Evolutionary conservation across 2,329 filamentous ascomycete genomes (phyloP).

Genomic region (Saccharata proteae): DNA sequence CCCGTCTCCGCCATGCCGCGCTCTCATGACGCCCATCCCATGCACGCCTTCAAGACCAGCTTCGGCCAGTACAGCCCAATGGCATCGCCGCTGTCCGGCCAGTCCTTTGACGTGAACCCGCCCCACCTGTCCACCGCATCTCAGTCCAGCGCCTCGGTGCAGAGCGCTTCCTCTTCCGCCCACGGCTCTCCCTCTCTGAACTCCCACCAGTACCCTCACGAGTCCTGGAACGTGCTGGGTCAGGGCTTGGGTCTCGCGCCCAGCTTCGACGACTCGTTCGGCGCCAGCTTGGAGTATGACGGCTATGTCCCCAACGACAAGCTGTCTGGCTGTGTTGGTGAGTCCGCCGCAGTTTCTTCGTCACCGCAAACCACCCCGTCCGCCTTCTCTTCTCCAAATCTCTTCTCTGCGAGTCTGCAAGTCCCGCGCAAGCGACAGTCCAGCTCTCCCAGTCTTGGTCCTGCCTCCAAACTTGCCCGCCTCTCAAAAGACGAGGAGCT

Average conservation of each 20-base stretch:
- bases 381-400: conserved; percentile 13
- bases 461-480: conserved; percentile 3
- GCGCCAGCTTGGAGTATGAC: conserved; percentile 42
- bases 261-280: conserved; percentile 47
- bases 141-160: conserved; percentile 37
- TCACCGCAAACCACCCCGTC: no score
- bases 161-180: conserved; percentile 31
- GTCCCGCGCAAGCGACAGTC: conserved; percentile 2
- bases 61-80: conserved; percentile 25
- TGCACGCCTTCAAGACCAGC: conserved; percentile 16
- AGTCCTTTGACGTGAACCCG: conserved; percentile 35
- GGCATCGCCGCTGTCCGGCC: conserved; percentile 32
- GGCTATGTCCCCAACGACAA: conserved; percentile 34
- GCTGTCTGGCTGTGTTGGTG: conserved; percentile 34
- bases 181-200: conserved; percentile 44
- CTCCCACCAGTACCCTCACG: conserved; percentile 47
- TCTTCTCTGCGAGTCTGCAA: conserved; percentile 5
- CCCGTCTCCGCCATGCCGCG: conserved; percentile 19
- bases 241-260: conserved; percentile 49
- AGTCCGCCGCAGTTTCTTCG: conserved; percentile 31
- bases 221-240: conserved; percentile 46
- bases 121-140: conserved; percentile 36
- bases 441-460: conserved; percentile 5
- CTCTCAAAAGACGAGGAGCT: conserved; percentile 10
- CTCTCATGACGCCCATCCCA: conserved; percentile 20